Base-by-base conservation (phyloP, 2,329 filamentous ascomycete genomes). In the Parafenestella ontariensis region DNA sequence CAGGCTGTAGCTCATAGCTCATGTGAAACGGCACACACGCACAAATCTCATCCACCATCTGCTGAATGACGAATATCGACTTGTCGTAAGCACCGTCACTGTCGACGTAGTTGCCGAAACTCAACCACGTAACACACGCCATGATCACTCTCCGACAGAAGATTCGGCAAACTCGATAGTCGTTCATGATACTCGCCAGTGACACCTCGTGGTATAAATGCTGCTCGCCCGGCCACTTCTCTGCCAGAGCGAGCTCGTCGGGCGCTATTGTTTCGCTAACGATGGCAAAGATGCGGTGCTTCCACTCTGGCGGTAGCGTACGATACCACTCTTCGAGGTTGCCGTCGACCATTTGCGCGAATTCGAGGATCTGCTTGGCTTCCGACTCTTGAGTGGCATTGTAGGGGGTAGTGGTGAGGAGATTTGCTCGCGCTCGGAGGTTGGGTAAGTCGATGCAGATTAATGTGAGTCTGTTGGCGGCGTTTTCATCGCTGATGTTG, bases 121-220 rank as follows among this genome's bases (percentile, higher is more conserved):
- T 52, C 7, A 75, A 49, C 69, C 72, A 73, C 1, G 63, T 63
- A 2, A 70, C 53, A 52, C 75, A 77, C 3, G 67, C 69, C 47
- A 77, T 64, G 39, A 78, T 74, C 37, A 77, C 73, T 10, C 71
- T 58, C 31, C 75, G 66, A 46, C 74, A 77, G 60, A 77, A 77
- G 41, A 78, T 75, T 2, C 76, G 69, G 36, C 71, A 75, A 8
- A 77, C 69, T 8, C 76, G 69, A 56, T 78, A 77, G 48, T 78
- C 75, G 46, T 78, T 78, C 47, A 75, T 65, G 52, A 77, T 73
- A 43, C 71, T 75, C 1, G 75, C 75, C 9, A 77, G 64, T 18
- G 66, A 67, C 2, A 78, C 65, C 45, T 78, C 76, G 15, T 73
- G 67, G 54, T 78, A 78, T 1, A 71, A 66, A 46, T 78, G 75